phyloP scores from a whole-genome alignment of 2,329 filamentous ascomycete genomes.

The Scleromitrula shiraiana region DNA sequence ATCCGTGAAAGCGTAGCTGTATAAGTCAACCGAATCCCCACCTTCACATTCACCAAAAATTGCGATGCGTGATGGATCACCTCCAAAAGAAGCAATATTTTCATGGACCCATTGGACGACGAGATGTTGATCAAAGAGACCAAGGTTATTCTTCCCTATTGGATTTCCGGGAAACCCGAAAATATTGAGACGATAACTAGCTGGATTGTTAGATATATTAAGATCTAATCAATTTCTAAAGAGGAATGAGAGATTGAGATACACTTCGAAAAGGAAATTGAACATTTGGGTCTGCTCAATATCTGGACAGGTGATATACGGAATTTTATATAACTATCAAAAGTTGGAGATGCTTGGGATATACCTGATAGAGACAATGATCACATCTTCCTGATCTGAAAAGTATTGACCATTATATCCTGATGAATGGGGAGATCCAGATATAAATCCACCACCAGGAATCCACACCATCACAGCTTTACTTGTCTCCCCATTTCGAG shows the following conservation, averaged over 20 bases:
- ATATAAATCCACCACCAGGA: conserved; percentile 35
- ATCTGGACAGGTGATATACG: no score
- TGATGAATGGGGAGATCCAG: conserved; percentile 32
- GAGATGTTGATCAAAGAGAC: conserved; percentile 50
- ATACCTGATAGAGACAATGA: conserved; percentile 37
- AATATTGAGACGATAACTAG: conserved; percentile 53
- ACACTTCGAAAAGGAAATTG: no score
- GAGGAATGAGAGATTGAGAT: conserved; percentile 10
- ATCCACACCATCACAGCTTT: conserved; percentile 40
- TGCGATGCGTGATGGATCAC: conserved; percentile 32
- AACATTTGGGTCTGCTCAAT: no score
- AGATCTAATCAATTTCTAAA: no score
- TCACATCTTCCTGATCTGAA: conserved; percentile 35
- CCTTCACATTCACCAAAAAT: conserved; percentile 37
- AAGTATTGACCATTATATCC: conserved; percentile 38
- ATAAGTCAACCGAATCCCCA: conserved; percentile 16
- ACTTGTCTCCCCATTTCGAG: conserved; percentile 26
- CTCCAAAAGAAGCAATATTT: conserved; percentile 41
- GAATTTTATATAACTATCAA: no score
- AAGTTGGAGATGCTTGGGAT: no score
- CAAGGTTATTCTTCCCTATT: conserved; percentile 35
- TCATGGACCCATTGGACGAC: conserved; percentile 51
- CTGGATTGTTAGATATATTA: conserved; percentile 10
- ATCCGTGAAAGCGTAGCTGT: conserved; percentile 4
- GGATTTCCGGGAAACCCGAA: conserved; percentile 57